Evolutionary conservation across 192 early-diverging fungal genomes (phyloP).

Genomic region (Phycomyces blakesleeanus): DNA sequence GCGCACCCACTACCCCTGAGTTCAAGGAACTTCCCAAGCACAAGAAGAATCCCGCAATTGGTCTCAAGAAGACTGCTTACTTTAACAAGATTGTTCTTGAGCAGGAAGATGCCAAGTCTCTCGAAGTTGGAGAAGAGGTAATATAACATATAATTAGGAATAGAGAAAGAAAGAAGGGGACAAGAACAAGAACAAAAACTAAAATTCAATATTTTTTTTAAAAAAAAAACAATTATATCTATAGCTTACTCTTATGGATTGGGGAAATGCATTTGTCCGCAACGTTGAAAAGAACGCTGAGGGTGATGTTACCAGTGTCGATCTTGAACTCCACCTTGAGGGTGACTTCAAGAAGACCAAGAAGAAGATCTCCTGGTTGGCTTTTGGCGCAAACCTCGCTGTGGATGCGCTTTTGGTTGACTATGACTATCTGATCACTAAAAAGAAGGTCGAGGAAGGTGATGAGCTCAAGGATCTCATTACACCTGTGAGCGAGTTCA

Average conservation of each 20-base stretch:
- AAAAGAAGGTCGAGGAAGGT: constrained; percentile 94
- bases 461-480: constrained; percentile 80
- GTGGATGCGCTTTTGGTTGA: constrained; percentile 68
- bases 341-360: constrained; percentile 98
- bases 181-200: background rate
- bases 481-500: constrained; percentile 84
- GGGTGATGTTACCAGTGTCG: constrained; percentile 54
- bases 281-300: constrained; percentile 59
- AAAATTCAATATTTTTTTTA: constrained; percentile 2
- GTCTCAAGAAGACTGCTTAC: constrained; percentile 80
- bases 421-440: constrained; percentile 97
- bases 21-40: constrained; percentile 76
- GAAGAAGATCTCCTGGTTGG: constrained; percentile 98
- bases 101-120: constrained; percentile 78
- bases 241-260: constrained; percentile 95
- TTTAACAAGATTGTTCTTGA: constrained; percentile 77
- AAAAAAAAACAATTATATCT: no score
- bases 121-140: constrained; percentile 85
- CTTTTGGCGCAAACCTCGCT: constrained; percentile 57
- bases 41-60: constrained; percentile 95
- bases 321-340: constrained; percentile 77
- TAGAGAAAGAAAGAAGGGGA: no score
- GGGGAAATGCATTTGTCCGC: constrained; percentile 95
- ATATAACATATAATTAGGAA: no score
- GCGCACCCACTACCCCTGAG: constrained; percentile 48